phyloP scores from a whole-genome alignment of 345 rosid genomes.

The Crucihimalaya himalaica region DNA sequence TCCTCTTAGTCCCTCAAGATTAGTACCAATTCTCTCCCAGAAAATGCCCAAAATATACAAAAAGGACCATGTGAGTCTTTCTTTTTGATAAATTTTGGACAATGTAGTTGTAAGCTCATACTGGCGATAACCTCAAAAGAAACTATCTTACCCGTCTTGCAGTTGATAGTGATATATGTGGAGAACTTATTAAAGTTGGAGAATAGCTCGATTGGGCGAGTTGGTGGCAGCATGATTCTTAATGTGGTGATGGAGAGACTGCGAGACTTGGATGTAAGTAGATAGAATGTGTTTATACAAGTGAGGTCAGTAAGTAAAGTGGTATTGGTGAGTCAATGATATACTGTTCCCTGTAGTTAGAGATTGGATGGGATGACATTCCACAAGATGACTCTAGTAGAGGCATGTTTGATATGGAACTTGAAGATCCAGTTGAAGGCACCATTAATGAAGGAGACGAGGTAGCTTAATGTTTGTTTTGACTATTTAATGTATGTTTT shows the following conservation, averaged over 20 bases:
- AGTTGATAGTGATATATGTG: slow-evolving; percentile 53
- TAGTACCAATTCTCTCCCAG: slow-evolving; percentile 55
- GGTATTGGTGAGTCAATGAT: slow-evolving; percentile 10
- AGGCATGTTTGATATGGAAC: slow-evolving; percentile 85
- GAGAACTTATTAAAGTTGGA: slow-evolving; percentile 86
- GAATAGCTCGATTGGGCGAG: slow-evolving; percentile 64
- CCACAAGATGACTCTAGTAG: slow-evolving; percentile 64
- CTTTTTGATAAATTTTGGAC: neutral
- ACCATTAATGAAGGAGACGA: slow-evolving; percentile 47
- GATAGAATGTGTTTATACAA: neutral
- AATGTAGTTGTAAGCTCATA: slow-evolving; percentile 4
- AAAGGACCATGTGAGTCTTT: slow-evolving; percentile 53
- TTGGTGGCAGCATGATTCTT: slow-evolving; percentile 70
- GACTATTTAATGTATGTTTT: neutral
- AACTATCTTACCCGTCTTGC: slow-evolving; percentile 25
- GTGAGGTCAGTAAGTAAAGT: slow-evolving; percentile 1
- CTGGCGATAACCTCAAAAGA: neutral
- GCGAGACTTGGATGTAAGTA: slow-evolving; percentile 87
- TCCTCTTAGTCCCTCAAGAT: slow-evolving; percentile 73
- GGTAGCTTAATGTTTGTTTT: slow-evolving; percentile 44
- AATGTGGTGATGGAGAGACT: slow-evolving; percentile 71
- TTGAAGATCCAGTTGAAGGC: slow-evolving; percentile 56
- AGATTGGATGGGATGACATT: slow-evolving; percentile 81
- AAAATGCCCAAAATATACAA: slow-evolving; percentile 57
- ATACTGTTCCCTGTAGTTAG: slow-evolving; percentile 46